These are phyloP conservation scores for Fusarium globosum DNA, from an alignment of 2,329 filamentous ascomycete species.

Conservation along the genomic window DNA sequence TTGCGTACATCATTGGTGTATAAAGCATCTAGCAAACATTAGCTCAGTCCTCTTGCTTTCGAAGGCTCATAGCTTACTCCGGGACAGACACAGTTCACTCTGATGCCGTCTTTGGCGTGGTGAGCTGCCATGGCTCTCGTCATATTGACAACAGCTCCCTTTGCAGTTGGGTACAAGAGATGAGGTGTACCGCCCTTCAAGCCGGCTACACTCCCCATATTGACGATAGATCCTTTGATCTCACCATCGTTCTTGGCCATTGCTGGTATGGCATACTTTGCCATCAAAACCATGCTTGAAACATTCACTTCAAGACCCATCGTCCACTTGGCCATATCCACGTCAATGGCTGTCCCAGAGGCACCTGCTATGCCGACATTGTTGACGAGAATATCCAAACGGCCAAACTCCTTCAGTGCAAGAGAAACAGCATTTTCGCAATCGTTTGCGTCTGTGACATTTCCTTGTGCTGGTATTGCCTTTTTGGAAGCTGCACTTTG, in stretches of 20 bases:
- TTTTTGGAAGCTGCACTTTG: constrained; percentile 51
- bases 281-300: constrained; percentile 73
- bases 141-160: constrained; percentile 63
- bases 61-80: constrained; percentile 32
- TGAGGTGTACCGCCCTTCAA: constrained; percentile 58
- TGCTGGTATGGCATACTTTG: constrained; percentile 68
- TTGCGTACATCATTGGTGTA: constrained; percentile 58
- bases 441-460: constrained; percentile 66
- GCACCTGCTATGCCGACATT: constrained; percentile 72
- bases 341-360: constrained; percentile 67
- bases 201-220: constrained; percentile 72
- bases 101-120: constrained; percentile 57
- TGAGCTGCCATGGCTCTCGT: constrained; percentile 63
- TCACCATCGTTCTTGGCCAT: constrained; percentile 66
- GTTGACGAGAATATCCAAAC: constrained; percentile 72
- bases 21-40: constrained; percentile 54
- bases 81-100: constrained; percentile 63
- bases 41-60: neutral
- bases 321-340: constrained; percentile 69
- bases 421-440: constrained; percentile 57
- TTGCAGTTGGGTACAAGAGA: constrained; percentile 59
- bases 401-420: constrained; percentile 62
- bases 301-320: constrained; percentile 71
- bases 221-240: constrained; percentile 65
- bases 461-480: constrained; percentile 58